Conservation (phyloP, 2,329 filamentous ascomycete species). For the Colletotrichum sublineola region DNA sequence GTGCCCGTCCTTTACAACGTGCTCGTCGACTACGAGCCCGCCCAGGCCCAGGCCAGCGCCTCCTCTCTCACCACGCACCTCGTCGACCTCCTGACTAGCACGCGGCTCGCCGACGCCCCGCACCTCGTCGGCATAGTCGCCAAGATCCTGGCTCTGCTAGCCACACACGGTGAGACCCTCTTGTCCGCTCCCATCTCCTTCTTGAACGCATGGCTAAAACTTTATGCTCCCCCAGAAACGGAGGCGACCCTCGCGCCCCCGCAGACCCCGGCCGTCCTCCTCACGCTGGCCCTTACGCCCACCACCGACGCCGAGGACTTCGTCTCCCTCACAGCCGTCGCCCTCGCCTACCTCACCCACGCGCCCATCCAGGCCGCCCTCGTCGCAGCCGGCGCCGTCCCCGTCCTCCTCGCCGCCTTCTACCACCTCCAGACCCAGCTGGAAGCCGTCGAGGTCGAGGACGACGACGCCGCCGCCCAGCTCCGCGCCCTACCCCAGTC, state of each 20-base stretch:
- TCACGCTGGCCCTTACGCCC: conserved; percentile 61
- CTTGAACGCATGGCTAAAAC: not conserved
- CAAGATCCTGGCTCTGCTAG: conserved; percentile 68
- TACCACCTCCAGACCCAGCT: conserved; percentile 62
- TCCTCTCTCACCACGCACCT: conserved; percentile 64
- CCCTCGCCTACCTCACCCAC: conserved; percentile 68
- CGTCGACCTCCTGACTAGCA: conserved; percentile 62
- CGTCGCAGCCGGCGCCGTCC: conserved; percentile 55
- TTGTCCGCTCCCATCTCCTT: not conserved
- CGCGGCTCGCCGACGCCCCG: conserved; percentile 56
- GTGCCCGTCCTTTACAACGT: conserved; percentile 74
- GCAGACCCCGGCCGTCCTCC: conserved; percentile 62
- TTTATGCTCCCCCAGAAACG: conserved; percentile 52
- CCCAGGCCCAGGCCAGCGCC: conserved; percentile 68
- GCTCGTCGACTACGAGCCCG: conserved; percentile 72
- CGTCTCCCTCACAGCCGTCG: conserved; percentile 63
- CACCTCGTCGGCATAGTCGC: conserved; percentile 65
- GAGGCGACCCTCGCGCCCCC: conserved; percentile 60
- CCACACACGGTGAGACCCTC: conserved; percentile 59
- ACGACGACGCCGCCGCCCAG: conserved; percentile 59
- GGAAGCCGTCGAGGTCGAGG: conserved; percentile 51
- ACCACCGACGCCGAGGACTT: conserved; percentile 68
- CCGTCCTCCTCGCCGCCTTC: conserved; percentile 63
- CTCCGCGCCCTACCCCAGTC: conserved; percentile 63
- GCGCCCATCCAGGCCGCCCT: conserved; percentile 64